Evolutionary conservation across 2,329 filamentous ascomycete species (phyloP).

Genomic region (Diaporthe sp.): DNA sequence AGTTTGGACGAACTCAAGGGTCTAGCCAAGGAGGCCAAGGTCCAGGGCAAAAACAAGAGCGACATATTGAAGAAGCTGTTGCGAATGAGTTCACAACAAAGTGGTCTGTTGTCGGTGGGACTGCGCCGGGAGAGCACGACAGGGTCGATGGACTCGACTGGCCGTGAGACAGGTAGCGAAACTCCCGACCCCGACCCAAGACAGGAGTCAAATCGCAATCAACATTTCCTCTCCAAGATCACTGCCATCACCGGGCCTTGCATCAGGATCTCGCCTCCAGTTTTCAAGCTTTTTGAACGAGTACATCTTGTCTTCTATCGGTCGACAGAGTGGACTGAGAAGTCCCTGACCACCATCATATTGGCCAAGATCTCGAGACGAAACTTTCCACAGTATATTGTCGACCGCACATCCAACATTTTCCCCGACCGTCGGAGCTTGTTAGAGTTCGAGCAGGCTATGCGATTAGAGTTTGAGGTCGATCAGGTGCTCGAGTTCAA

Average conservation of each 20-base stretch:
- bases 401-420: constrained; percentile 90
- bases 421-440: constrained; percentile 82
- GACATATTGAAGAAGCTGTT: constrained; percentile 82
- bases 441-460: constrained; percentile 89
- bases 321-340: constrained; percentile 97
- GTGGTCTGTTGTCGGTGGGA: constrained; percentile 78
- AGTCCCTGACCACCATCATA: constrained; percentile 94
- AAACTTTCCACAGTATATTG: constrained; percentile 91
- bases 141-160: constrained; percentile 64
- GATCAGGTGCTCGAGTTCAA: constrained; percentile 87
- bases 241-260: constrained; percentile 84
- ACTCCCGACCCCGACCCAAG: constrained; percentile 47
- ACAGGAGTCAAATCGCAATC: constrained; percentile 73
- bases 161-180: constrained; percentile 53
- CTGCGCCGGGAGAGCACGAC: constrained; percentile 75
- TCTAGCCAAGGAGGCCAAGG: constrained; percentile 87
- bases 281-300: constrained; percentile 88
- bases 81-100: constrained; percentile 80
- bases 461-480: constrained; percentile 84
- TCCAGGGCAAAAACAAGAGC: constrained; percentile 88
- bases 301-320: constrained; percentile 97
- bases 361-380: constrained; percentile 88
- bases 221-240: constrained; percentile 83
- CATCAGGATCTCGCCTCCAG: constrained; percentile 80
- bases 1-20: constrained; percentile 89